Conservation (phyloP, 345 rosid species). For the Populus davidiana region DNA sequence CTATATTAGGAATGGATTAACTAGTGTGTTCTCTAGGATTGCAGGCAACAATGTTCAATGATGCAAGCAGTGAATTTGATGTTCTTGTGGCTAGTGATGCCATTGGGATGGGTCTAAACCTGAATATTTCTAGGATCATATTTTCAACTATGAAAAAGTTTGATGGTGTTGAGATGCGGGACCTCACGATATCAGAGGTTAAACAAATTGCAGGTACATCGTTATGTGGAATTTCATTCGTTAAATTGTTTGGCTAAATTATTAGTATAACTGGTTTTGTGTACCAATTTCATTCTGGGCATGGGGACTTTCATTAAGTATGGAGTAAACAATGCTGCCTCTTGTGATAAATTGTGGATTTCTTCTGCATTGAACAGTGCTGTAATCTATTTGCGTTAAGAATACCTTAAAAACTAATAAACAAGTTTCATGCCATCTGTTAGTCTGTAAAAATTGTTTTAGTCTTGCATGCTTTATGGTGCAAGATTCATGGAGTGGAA, state of each 20-base stretch:
- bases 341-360: not conserved
- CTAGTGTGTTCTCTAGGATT: conserved; percentile 35
- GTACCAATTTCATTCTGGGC: not conserved
- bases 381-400: too few relatives aligned
- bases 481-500: too few relatives aligned
- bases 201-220: conserved; percentile 88
- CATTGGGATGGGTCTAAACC: conserved; percentile 95
- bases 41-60: conserved; percentile 92
- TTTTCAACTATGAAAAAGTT: conserved; percentile 73
- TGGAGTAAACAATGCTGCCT: not conserved
- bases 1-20: conserved; percentile 12
- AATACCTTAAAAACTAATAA: too few relatives aligned
- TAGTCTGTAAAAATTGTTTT: too few relatives aligned
- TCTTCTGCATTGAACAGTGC: too few relatives aligned
- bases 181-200: conserved; percentile 75
- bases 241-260: not conserved
- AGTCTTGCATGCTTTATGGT: too few relatives aligned
- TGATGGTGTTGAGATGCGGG: conserved; percentile 66
- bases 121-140: conserved; percentile 84
- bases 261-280: not conserved
- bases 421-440: too few relatives aligned
- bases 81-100: conserved; percentile 99
- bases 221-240: not conserved
- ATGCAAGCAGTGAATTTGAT: conserved; percentile 73
- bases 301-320: not conserved